A percentile compares a stretch with the other conserved stretches of the same genome.
These are phyloP conservation scores for Blastobotrys mokoenaii DNA, from an alignment of 805 yeast species.

Conservation along the genomic window DNA sequence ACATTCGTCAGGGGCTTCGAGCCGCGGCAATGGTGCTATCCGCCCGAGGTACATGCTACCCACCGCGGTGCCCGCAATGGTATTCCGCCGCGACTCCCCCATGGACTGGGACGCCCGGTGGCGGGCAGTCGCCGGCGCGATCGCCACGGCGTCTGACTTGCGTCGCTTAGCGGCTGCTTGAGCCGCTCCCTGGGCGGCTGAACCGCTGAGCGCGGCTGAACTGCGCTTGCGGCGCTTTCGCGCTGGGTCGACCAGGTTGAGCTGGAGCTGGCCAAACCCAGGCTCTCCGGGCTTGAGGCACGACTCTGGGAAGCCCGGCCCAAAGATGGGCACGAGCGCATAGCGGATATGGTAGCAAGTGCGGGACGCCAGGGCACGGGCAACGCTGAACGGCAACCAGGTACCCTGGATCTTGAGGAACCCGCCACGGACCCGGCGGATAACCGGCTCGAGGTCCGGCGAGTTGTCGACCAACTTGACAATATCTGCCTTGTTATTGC, in stretches of 20 bases:
- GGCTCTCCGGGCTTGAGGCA: constrained; percentile 52
- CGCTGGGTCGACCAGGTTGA: constrained; percentile 17
- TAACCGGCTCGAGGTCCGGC: constrained; percentile 54
- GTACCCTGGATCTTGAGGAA: constrained; percentile 89
- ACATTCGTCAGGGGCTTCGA: neutral
- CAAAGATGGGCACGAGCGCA: constrained; percentile 73
- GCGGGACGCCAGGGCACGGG: constrained; percentile 56
- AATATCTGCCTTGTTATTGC: constrained; percentile 62
- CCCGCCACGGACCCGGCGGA: constrained; percentile 81
- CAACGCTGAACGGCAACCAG: constrained; percentile 72
- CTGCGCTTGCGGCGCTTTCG: constrained; percentile 11
- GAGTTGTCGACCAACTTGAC: constrained; percentile 55
- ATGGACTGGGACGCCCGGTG: neutral
- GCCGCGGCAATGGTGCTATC: neutral
- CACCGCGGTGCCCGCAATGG: neutral
- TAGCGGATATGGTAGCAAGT: constrained; percentile 74
- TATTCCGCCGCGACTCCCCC: neutral
- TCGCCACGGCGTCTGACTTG: neutral
- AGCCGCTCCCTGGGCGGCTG: neutral
- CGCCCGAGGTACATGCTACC: neutral
- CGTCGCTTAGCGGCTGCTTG: neutral
- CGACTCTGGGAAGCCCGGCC: constrained; percentile 52
- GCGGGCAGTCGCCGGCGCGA: neutral
- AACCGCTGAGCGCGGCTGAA: neutral
- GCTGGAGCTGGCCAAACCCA: constrained; percentile 56